A percentile compares a stretch with the other conserved stretches of the same genome.
Conservation (phyloP, 352 stramenopile genomes). For the Phytophthora fragariae region DNA sequence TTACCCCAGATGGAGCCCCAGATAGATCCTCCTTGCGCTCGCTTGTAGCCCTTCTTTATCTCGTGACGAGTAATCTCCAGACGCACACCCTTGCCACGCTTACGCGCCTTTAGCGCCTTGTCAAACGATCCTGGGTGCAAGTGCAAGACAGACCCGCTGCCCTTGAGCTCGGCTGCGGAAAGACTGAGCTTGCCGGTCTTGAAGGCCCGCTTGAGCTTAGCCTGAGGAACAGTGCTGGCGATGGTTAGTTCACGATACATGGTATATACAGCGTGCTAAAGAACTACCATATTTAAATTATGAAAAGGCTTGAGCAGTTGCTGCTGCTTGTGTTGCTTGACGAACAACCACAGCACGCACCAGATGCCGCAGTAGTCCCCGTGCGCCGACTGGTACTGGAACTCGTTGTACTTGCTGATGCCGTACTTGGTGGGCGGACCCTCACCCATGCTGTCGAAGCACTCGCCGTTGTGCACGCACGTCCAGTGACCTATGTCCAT, state of each 20-base stretch:
- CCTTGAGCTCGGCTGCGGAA: not conserved
- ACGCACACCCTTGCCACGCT: not conserved
- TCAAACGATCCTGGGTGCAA: not conserved
- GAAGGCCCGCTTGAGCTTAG: not conserved
- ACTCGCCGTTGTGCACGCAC: not conserved
- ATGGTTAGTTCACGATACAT: not conserved
- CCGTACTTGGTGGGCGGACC: not conserved
- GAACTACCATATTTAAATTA: constrained; percentile 5
- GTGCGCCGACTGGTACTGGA: constrained; percentile 1
- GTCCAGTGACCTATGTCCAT: constrained; percentile 9
- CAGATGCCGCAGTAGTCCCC: not conserved
- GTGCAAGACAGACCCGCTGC: not conserved
- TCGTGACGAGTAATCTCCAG: not conserved
- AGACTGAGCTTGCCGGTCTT: not conserved
- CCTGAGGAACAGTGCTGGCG: not conserved
- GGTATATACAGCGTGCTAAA: not conserved
- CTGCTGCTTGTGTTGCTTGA: not conserved
- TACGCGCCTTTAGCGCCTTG: not conserved
- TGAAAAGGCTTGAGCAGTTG: not conserved
- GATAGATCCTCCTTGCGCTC: not conserved
- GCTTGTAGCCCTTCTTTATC: not conserved
- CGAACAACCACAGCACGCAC: not conserved
- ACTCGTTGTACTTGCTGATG: not conserved
- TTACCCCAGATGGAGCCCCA: constrained; percentile 15
- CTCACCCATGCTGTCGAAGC: not conserved